Evolutionary conservation across 768 basidiomycete genomes (phyloP).

Genomic region (Leccinum boreale): DNA sequence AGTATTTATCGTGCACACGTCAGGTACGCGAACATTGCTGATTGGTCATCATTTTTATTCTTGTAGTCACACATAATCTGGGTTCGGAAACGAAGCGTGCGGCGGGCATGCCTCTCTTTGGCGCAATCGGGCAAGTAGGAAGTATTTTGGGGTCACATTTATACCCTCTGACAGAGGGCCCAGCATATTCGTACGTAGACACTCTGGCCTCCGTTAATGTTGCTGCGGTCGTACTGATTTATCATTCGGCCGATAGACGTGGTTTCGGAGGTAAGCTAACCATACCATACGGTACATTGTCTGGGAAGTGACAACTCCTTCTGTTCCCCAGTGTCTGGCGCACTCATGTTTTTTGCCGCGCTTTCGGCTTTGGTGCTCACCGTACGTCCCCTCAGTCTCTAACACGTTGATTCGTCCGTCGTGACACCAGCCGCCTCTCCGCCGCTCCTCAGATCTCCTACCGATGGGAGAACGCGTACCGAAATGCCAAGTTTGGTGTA

Average conservation of each 20-base stretch:
- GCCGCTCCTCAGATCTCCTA: constrained; percentile 49
- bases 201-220: neutral
- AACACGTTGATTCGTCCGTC: neutral
- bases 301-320: neutral
- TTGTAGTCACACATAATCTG: constrained; percentile 39
- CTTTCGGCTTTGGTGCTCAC: constrained; percentile 17
- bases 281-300: neutral
- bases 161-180: constrained; percentile 40
- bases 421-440: neutral
- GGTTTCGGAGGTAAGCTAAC: constrained; percentile 19
- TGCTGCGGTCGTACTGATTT: neutral
- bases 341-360: constrained; percentile 24
- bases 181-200: constrained; percentile 33
- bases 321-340: neutral
- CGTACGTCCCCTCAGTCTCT: constrained; percentile 8
- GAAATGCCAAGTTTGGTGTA: constrained; percentile 53
- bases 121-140: constrained; percentile 42
- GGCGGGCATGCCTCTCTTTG: constrained; percentile 39
- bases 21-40: neutral
- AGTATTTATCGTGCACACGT: constrained; percentile 11
- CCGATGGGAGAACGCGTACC: constrained; percentile 54
- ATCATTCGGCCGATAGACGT: constrained; percentile 2
- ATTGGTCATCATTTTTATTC: neutral
- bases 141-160: constrained; percentile 40
- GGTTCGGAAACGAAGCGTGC: constrained; percentile 47